These are phyloP conservation scores for Pinguiococcus pyrenoidosus DNA, from an alignment of 108 stramenopile genomes.

Conservation along the genomic window DNA sequence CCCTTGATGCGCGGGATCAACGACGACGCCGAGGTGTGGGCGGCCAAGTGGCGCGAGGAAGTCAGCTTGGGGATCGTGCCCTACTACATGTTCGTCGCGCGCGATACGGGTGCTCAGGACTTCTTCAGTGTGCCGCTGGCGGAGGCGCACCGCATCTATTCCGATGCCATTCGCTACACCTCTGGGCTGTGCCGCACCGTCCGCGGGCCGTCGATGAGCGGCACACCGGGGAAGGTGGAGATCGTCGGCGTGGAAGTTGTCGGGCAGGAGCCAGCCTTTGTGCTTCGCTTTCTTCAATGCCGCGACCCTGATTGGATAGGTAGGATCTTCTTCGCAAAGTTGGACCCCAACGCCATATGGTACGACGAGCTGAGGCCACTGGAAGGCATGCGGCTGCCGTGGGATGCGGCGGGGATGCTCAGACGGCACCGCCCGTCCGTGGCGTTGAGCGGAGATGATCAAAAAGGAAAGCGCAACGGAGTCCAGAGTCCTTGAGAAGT, in stretches of 20 bases:
- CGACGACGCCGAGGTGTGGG: slow-evolving; percentile 46
- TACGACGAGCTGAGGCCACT: too few relatives aligned
- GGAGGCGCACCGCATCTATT: slow-evolving; percentile 38
- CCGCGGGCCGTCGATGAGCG: slow-evolving; percentile 49
- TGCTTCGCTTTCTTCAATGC: slow-evolving; percentile 47
- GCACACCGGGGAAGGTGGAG: slow-evolving; percentile 50
- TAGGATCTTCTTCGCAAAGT: slow-evolving; percentile 46
- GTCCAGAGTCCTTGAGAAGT: too few relatives aligned
- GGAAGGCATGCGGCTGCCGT: too few relatives aligned
- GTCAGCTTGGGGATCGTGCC: slow-evolving; percentile 44
- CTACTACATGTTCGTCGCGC: slow-evolving; percentile 54
- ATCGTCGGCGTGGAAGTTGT: slow-evolving; percentile 43
- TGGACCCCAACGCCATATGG: slow-evolving; percentile 43
- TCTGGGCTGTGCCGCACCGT: slow-evolving; percentile 47
- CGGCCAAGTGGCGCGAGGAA: slow-evolving; percentile 42
- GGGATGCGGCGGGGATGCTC: too few relatives aligned
- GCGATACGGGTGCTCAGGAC: slow-evolving; percentile 47
- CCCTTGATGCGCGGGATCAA: slow-evolving; percentile 50
- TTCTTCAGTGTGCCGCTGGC: slow-evolving; percentile 49
- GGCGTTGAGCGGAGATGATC: too few relatives aligned
- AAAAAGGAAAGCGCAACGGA: too few relatives aligned
- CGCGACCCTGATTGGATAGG: slow-evolving; percentile 46
- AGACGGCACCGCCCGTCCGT: too few relatives aligned
- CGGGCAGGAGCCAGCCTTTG: slow-evolving; percentile 39
- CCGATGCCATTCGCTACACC: slow-evolving; percentile 35